Percentiles rank a stretch among this genome's conserved stretches.
Evolutionary conservation across 148 eudicot genomes (phyloP).

Genomic region (Oxyria digyna): DNA sequence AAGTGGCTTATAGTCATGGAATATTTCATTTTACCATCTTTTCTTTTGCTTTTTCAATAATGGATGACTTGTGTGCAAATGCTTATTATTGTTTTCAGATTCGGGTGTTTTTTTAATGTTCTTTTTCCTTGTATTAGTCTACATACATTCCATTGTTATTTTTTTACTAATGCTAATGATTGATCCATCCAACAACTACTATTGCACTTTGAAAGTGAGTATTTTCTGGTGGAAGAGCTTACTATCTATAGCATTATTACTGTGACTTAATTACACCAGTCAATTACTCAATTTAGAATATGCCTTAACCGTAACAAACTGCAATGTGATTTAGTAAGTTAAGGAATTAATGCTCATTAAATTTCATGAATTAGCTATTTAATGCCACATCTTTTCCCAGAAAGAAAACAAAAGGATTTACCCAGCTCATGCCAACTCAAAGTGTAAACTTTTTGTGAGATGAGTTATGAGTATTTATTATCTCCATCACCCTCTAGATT

Average conservation of each 20-base stretch:
- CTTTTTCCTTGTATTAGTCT: background rate
- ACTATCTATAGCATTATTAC: too few species aligned
- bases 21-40: background rate
- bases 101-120: background rate
- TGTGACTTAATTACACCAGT: background rate
- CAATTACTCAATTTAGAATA: background rate
- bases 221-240: background rate
- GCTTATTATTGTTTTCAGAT: background rate
- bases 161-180: background rate
- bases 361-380: background rate
- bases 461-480: background rate
- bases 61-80: background rate
- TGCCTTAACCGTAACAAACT: background rate
- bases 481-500: background rate
- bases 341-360: background rate
- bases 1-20: conserved; percentile 3
- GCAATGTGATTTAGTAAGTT: background rate
- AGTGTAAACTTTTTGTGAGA: background rate
- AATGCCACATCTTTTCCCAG: background rate
- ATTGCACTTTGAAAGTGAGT: background rate
- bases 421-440: background rate
- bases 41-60: background rate
- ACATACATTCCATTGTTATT: background rate
- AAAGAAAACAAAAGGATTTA: background rate
- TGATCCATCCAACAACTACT: background rate